Evolutionary conservation across 345 rosid genomes (phyloP).

Genomic region (Heritiera fomes): DNA sequence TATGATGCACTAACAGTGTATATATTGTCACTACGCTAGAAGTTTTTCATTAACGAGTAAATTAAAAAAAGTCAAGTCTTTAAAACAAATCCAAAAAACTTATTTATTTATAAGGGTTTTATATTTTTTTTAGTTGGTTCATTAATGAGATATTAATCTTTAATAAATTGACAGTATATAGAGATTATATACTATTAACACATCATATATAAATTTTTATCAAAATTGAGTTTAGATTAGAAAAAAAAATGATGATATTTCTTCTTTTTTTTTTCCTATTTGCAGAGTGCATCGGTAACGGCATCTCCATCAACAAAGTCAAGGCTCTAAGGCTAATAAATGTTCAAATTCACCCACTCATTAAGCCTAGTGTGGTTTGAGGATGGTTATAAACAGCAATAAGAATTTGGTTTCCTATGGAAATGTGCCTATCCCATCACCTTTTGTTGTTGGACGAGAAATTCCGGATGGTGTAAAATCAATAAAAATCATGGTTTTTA

Average conservation of each 20-base stretch:
- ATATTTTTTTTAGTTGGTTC: too few relatives aligned
- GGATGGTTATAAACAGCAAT: neutral
- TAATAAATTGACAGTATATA: too few relatives aligned
- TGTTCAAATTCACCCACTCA: neutral
- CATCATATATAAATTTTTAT: too few relatives aligned
- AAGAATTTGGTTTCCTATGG: neutral
- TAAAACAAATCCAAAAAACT: too few relatives aligned
- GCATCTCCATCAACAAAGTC: slow-evolving; percentile 19
- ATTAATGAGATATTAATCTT: too few relatives aligned
- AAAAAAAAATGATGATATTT: neutral
- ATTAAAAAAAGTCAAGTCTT: too few relatives aligned
- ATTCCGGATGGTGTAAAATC: neutral
- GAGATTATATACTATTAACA: too few relatives aligned
- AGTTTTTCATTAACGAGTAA: too few relatives aligned
- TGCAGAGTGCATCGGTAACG: slow-evolving; percentile 18
- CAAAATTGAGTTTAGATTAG: neutral
- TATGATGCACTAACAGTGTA: too few relatives aligned
- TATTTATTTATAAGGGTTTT: too few relatives aligned
- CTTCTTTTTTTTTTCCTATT: neutral
- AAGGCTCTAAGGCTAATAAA: slow-evolving; percentile 21
- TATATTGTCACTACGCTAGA: too few relatives aligned
- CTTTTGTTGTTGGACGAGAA: neutral
- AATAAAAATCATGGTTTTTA: neutral
- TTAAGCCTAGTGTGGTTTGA: neutral
- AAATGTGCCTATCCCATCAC: neutral